phyloP scores from a whole-genome alignment of 116 monocot species.

The Papilionanthe hybrid region DNA sequence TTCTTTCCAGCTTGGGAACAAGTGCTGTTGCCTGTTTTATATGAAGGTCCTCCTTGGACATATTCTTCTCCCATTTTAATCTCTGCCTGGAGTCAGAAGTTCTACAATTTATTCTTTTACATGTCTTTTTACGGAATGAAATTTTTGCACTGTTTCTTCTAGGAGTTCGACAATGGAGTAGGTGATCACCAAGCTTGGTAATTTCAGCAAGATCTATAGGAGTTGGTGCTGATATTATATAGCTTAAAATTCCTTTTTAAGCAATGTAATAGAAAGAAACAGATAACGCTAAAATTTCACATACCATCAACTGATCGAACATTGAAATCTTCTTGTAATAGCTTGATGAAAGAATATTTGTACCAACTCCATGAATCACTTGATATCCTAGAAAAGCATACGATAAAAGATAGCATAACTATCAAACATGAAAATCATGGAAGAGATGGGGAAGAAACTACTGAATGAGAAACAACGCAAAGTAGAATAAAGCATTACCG shows the following conservation, averaged over 20 bases:
- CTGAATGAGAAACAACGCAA: background rate
- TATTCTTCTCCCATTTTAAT: slow-evolving; percentile 64
- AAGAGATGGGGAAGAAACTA: background rate
- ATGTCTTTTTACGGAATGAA: slow-evolving; percentile 23
- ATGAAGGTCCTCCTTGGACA: slow-evolving; percentile 87
- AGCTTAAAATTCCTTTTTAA: background rate
- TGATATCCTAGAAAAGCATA: slow-evolving; percentile 5
- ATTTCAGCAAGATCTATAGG: slow-evolving; percentile 76
- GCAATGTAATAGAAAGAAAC: background rate
- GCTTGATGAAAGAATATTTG: slow-evolving; percentile 38
- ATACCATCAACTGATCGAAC: slow-evolving; percentile 54
- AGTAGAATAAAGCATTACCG: background rate
- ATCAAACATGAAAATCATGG: background rate
- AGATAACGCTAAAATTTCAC: background rate
- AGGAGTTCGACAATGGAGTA: slow-evolving; percentile 54
- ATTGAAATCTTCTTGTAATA: slow-evolving; percentile 35
- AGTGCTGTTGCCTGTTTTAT: slow-evolving; percentile 87
- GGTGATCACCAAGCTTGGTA: slow-evolving; percentile 71
- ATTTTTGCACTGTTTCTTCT: slow-evolving; percentile 40
- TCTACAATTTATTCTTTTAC: slow-evolving; percentile 59
- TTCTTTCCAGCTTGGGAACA: slow-evolving; percentile 93
- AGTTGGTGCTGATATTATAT: slow-evolving; percentile 65
- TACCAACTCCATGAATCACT: slow-evolving; percentile 17
- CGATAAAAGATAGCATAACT: background rate
- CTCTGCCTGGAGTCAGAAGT: slow-evolving; percentile 59